Conservation (phyloP, 257 asterid genomes). For the Nicotiana tomentosiformis region DNA sequence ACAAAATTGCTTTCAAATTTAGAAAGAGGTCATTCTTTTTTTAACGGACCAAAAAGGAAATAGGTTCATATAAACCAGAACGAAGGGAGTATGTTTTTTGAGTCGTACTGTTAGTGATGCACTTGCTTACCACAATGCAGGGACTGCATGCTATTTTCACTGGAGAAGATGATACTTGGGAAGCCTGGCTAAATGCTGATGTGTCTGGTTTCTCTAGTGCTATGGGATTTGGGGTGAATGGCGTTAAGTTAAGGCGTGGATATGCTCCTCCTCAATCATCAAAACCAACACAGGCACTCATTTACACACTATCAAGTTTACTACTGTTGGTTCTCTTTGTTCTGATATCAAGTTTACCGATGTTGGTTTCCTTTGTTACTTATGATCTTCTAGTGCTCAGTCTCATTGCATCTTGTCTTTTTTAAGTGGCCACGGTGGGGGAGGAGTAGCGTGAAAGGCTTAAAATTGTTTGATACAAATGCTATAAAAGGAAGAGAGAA, state of each 20-base stretch:
- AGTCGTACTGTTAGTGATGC: constrained; percentile 2
- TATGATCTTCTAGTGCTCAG: background rate
- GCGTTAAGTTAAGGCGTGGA: constrained; percentile 84
- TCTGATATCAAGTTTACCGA: constrained; percentile 1
- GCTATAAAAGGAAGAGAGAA: no score
- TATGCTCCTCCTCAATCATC: constrained; percentile 75
- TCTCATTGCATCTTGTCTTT: background rate
- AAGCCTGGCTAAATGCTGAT: constrained; percentile 80
- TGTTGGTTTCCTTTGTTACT: background rate
- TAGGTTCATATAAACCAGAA: no score
- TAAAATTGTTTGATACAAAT: no score
- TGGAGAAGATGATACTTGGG: constrained; percentile 98
- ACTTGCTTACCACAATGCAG: constrained; percentile 33
- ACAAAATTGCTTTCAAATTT: no score
- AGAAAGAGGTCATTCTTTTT: no score
- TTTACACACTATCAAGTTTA: constrained; percentile 2
- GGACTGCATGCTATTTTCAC: constrained; percentile 87
- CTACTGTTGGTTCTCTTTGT: background rate
- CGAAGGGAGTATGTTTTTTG: background rate
- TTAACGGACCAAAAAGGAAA: no score
- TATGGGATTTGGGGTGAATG: constrained; percentile 41
- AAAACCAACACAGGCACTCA: constrained; percentile 82
- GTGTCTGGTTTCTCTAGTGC: constrained; percentile 66
- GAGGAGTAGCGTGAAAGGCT: no score
- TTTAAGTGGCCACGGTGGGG: background rate